Base-by-base conservation (phyloP, 2,329 filamentous ascomycete genomes). In the Blumeria hordei region DNA sequence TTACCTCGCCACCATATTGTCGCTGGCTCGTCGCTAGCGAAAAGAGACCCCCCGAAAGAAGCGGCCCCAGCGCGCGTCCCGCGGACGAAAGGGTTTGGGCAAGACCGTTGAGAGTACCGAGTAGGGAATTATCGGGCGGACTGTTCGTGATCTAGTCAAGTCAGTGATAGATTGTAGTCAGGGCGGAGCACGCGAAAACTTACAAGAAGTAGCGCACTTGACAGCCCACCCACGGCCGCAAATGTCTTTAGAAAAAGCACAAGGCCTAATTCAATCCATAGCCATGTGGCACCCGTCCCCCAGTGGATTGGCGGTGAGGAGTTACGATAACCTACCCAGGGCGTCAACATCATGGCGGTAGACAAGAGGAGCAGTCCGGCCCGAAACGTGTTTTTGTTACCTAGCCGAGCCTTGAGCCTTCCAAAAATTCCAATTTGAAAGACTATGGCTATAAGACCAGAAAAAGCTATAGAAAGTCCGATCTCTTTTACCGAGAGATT, bases 81-180 rank as follows among this genome's bases (percentile, higher is more conserved):
- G 85, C 86, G 0, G 92, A 92, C 0, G 87, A 94, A 0, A 98
- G 77, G 0, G 88, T 94, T 67, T 98, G 92, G 0, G 92, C 92
- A 35, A 96, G 76, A 9, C 92, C 92, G 64, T 98, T 95, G 32
- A 98, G 74, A 0, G 86, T 88, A 3, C 92, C 92, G 0, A 98
- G 75, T 0, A 85, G 88, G 5, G 83, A 80, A 66, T 90, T 78
- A 7, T 88, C 87, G 0, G 88, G 85, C 0, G 88, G 86, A 0
- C 85, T 93, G 63, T 98, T 98, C 39, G 88, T 96, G 60, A 98
- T 88, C 85, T 90, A 59, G 12, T 6, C 4, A 2, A 28, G 21
- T 28, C 4, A 28, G 21, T 4, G 21, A 4, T 28, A 28, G 21
- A 28, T 28, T 28, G 21, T 28, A 28, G 21, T 4, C 2, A 28